Evolutionary conservation across 805 yeast species (phyloP), one percentile per base, ranked within the genome.

Genomic region (Kodamaea laetipori): DNA sequence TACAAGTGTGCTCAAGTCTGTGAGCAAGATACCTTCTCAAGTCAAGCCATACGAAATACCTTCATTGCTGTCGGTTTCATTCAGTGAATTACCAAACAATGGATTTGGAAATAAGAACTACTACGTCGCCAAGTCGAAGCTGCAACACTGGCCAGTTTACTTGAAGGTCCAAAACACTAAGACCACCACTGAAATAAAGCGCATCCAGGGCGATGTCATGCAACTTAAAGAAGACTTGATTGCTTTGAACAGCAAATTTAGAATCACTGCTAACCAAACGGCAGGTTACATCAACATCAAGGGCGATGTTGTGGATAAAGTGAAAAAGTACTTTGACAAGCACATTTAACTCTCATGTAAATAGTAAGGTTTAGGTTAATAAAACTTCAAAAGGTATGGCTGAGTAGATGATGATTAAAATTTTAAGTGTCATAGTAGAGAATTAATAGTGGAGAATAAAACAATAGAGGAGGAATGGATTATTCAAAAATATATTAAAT

Each of bases 121-220:
- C 53, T 58, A 53, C 54, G 57, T 78, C 24, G 50, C 63, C 16
- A 80, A 84, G 60, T 73, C 87, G 6, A 64, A 74, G 11, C 71
- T 67, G 37, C 89, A 92, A 4, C 81, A 84, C 58, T 71, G 90
- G 58, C 96, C 96, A n/a, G 86, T 89, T 1, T 89, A 89, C 66
- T 71, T 77, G 41, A 88, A 85, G 49, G 63, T 73, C 49, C 86
- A 81, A 58, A 78, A 80, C 47, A 78, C 81, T 17, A 82, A 80
- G 47, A 66, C 73, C n/a, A 76, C 77, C 54, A 89, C 97, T 0
- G 90, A 87, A 57, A 73, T 89, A 19, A 81, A 86, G 58, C 78
- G 79, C 47, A 74, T 89, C 39, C 66, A 74, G 46, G 97, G 97
- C 4, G 82, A 85, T 60, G 70, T 81, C 10, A 61, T 73, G 4